Conservation (phyloP, 495 filamentous ascomycete species). For the Gamarada debralockiae region DNA sequence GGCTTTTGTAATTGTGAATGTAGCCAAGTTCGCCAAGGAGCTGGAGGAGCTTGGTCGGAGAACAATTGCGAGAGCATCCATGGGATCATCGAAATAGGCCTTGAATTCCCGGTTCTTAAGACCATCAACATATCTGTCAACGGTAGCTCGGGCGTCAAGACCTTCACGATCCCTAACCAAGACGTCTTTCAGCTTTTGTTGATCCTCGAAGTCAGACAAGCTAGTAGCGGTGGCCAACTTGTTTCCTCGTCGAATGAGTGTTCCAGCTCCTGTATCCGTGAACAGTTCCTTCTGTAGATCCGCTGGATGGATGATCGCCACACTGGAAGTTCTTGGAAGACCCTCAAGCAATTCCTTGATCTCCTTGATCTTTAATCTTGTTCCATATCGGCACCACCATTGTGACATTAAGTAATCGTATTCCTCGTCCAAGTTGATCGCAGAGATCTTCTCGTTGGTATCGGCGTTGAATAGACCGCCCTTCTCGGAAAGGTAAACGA, state of each 20-base stretch:
- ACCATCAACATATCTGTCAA: constrained; percentile 81
- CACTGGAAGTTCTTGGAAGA: constrained; percentile 86
- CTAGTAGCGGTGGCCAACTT: constrained; percentile 75
- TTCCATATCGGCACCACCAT: constrained; percentile 95
- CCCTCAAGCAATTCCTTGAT: constrained; percentile 90
- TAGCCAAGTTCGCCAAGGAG: constrained; percentile 73
- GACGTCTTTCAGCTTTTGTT: constrained; percentile 73
- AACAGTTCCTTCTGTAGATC: constrained; percentile 96
- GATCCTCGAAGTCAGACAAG: constrained; percentile 75
- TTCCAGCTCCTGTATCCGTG: constrained; percentile 93
- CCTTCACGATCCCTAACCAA: constrained; percentile 83
- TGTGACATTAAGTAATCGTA: constrained; percentile 93
- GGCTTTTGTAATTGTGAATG: constrained; percentile 91
- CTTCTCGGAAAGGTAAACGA: constrained; percentile 97
- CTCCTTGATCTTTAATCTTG: constrained; percentile 96
- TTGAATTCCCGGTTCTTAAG: constrained; percentile 77
- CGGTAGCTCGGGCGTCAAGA: constrained; percentile 75
- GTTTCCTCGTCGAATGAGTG: constrained; percentile 88
- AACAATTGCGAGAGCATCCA: constrained; percentile 94
- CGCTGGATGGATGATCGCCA: constrained; percentile 94
- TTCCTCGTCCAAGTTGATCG: constrained; percentile 97
- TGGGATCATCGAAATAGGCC: constrained; percentile 93
- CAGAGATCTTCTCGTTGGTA: constrained; percentile 91
- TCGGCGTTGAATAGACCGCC: constrained; percentile 93
- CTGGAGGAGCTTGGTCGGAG: constrained; percentile 58